Evolutionary conservation across 371 early-diverging fungal species (phyloP), one percentile per base, ranked within the genome.

Genomic region (Mucor irregularis): DNA sequence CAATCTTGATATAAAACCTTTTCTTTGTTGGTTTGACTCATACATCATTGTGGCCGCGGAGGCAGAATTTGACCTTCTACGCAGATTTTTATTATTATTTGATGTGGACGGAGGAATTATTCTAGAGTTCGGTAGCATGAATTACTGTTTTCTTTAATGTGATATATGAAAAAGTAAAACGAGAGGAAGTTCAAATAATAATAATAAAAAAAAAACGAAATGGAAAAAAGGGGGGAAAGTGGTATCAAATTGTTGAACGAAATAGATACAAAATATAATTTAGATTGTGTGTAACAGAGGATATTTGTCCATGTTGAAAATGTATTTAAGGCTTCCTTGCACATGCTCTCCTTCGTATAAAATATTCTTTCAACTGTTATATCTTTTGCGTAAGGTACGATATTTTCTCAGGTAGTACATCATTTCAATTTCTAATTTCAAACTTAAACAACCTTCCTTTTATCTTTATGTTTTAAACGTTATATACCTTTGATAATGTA

Each of bases 361-460:
- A n/a, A n/a, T n/a, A n/a, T n/a, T n/a, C n/a, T 58, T 49, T 42
- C 55, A 21, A 42, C 21, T 61, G 59, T 84, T 67, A 56, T 86
- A 86, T 49, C 86, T 66, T 60, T 79, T 73, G 55, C 83, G 77
- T 69, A 87, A 69, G 3, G 87, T 81, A 26, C 87, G 74, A 52
- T 88, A 90, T 61, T 90, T 90, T 58, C 82, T 81, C 43, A 90
- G 71, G 68, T 86, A 87, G 64, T 87, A 88, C 74, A 90, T 72
- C 16, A 82, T 83, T 68, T 90, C 90, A 28, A 90, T 70, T 50
- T 90, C 90, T 83, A 66, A 24, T 17, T 9, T 6, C 3, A 5
- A 2, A 16, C 24, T 24, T 49, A 8, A 44, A 30, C 4, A 11
- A 34, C 9, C 33, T n/a, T 42, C n/a, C 2, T 21, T 14, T 21